Conservation (phyloP, 139 green algal species). For the Micractinium conductrix region DNA sequence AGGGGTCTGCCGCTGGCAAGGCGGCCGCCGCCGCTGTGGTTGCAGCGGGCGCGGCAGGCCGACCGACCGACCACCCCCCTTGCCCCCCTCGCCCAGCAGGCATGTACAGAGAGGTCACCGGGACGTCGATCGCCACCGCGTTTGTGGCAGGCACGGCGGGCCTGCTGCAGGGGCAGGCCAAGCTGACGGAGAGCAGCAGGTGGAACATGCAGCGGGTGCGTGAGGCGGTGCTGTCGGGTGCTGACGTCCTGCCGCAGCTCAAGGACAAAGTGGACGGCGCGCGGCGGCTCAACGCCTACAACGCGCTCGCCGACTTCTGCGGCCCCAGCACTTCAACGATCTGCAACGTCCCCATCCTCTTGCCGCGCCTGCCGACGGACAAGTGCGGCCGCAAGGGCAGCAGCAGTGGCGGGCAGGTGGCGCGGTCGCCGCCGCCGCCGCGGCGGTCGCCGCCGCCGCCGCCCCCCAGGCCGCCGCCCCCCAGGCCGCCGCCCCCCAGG, state of each 20-base stretch:
- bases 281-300: constrained; percentile 24
- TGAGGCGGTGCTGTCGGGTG: background rate
- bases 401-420: background rate
- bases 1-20: too few species aligned
- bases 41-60: too few species aligned
- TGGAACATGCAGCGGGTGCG: too few species aligned
- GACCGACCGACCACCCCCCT: background rate
- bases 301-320: background rate
- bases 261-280: background rate
- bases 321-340: too few species aligned
- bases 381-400: background rate
- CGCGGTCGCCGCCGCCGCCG: background rate
- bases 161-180: too few species aligned
- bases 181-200: too few species aligned
- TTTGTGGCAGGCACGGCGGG: constrained; percentile 7
- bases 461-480: background rate
- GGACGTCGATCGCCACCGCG: background rate
- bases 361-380: background rate
- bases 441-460: too few species aligned
- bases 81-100: background rate
- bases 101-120: background rate
- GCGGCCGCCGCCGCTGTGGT: too few species aligned
- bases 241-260: background rate
- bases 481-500: background rate
- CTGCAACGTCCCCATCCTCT: too few species aligned